Conservation (phyloP, 2,329 filamentous ascomycete genomes). For the Triangularia verruculosa region DNA sequence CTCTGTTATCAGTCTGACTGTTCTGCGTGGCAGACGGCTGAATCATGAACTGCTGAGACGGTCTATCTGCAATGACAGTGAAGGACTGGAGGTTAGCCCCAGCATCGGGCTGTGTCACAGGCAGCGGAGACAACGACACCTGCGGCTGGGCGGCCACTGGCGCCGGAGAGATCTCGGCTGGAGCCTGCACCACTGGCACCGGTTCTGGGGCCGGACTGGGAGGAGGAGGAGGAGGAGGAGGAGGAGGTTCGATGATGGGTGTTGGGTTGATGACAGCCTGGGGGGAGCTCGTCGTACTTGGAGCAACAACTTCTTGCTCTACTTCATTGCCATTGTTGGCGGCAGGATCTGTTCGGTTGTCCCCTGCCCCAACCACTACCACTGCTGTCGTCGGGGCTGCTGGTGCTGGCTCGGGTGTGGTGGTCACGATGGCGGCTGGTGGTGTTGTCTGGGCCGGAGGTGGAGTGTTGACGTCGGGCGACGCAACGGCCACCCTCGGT, state of each 20-base stretch:
- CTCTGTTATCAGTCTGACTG: conserved; percentile 38
- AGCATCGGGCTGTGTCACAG: conserved; percentile 18
- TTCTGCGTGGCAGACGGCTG: conserved; percentile 29
- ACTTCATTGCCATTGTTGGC: conserved; percentile 8
- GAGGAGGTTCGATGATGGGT: conserved; percentile 17
- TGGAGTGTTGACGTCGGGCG: background rate
- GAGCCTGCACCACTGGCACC: conserved; percentile 24
- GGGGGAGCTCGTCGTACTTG: conserved; percentile 40
- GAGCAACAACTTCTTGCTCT: conserved; percentile 19
- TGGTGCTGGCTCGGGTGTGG: conserved; percentile 7
- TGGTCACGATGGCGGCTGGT: conserved; percentile 7
- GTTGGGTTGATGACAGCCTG: conserved; percentile 23
- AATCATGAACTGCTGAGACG: conserved; percentile 17
- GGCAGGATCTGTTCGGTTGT: background rate
- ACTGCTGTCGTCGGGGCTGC: conserved; percentile 21
- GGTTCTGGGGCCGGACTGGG: conserved; percentile 9
- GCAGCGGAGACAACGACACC: conserved; percentile 14
- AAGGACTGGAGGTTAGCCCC: conserved; percentile 24
- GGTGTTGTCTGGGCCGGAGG: conserved; percentile 23
- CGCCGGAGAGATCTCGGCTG: conserved; percentile 8
- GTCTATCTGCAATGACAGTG: conserved; percentile 19
- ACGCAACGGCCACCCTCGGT: conserved; percentile 34
- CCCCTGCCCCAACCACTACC: conserved; percentile 17
- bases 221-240: no score
- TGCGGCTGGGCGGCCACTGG: background rate